Evolutionary conservation across 768 basidiomycete species (phyloP).

Genomic region (Boletus subparvulus): DNA sequence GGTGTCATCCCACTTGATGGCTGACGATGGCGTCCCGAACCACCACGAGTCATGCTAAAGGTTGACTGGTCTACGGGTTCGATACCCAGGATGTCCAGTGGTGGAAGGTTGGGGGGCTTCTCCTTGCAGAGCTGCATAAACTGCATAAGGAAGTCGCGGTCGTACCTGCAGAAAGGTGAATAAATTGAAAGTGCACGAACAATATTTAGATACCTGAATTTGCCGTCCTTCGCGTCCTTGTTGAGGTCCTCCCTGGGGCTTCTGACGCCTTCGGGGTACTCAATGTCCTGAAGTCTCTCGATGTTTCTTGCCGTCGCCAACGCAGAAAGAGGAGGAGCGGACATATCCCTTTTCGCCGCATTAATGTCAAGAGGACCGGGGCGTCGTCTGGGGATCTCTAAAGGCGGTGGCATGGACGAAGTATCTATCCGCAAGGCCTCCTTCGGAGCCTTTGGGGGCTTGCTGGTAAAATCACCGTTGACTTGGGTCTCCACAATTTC

Average conservation of each 20-base stretch:
- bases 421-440: constrained; percentile 66
- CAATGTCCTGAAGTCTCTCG: constrained; percentile 71
- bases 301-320: constrained; percentile 84
- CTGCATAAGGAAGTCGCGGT: constrained; percentile 95
- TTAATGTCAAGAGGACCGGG: constrained; percentile 76
- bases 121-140: constrained; percentile 95
- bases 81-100: constrained; percentile 88
- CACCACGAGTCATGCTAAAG: constrained; percentile 55
- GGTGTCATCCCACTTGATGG: constrained; percentile 44
- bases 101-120: constrained; percentile 87
- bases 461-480: constrained; percentile 43
- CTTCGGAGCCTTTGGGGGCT: constrained; percentile 37
- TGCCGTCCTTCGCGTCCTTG: constrained; percentile 77
- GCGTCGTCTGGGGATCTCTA: constrained; percentile 45
- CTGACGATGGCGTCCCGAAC: constrained; percentile 61
- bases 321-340: constrained; percentile 47
- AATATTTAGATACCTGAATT: constrained; percentile 65
- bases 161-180: constrained; percentile 61
- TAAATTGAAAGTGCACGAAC: background rate
- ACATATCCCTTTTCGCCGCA: constrained; percentile 42
- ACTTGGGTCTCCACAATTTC: constrained; percentile 27
- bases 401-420: constrained; percentile 39
- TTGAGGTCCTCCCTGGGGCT: constrained; percentile 88
- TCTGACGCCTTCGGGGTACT: constrained; percentile 80
- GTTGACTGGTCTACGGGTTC: constrained; percentile 65